Base-by-base conservation (phyloP, 306 rosid species). In the Alnus rubra region DNA sequence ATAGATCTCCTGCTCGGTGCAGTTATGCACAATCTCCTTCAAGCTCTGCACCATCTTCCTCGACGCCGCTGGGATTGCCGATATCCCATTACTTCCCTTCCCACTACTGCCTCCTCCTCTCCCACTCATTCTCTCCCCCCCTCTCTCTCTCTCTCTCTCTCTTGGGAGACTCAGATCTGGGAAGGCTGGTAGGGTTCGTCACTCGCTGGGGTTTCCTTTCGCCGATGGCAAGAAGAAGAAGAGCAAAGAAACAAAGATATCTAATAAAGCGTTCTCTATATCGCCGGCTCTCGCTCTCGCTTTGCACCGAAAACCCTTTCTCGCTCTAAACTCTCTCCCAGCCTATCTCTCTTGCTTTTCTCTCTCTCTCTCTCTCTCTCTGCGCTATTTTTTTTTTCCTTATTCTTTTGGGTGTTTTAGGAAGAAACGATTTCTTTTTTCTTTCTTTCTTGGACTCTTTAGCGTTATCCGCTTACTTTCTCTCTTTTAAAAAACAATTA, bases 1-100 rank as follows among this genome's bases (percentile, higher is more conserved):
- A 67, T 96, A 96, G 98, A 96, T 96, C 99, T 96, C 99, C 81
- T 80, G 86, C 47, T 96, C 99, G 10, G 96, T 91, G 69, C 90
- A 87, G 89, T 93, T 93, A 71, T 76, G 69, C 1, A 96, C 96
- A 83, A 96, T 90, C 89, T 96, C 99, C 86, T 89, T 96, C 87
- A 96, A 84, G 81, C 96, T 96, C 79, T 86, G 96, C 10, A 96
- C 99, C 86, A 93, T 89, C 89, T 93, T 96, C 86, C 98, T 87
- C 71, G 94, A 87, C 74, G 88, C 91, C 72, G 90, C 81, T 9
- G 98, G 98, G 60, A 95, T 85, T 69, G 88, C 92, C n/a, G 94
- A 89, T 35, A 85, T 76, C 63, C 97, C 97, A 70, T 69, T 88
- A 77, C 62, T 87, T 19, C 88, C 89, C 74, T 84, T 88, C 45